Conservation (phyloP, 176 grass and related monocot genomes). For the Aegilops tauschii region DNA sequence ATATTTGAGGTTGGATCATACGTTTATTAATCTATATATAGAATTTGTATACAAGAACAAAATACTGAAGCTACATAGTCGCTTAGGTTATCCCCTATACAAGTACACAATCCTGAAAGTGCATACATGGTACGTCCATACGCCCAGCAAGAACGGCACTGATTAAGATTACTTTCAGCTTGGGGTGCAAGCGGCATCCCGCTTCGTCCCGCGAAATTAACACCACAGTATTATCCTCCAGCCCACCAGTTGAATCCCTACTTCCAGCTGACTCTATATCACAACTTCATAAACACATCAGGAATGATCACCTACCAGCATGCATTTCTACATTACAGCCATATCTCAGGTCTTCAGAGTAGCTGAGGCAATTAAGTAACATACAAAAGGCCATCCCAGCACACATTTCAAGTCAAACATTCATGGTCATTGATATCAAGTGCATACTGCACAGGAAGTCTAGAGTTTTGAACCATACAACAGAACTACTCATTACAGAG, state of each 20-base stretch:
- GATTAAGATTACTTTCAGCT: too few relatives aligned
- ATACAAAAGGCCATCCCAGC: not conserved
- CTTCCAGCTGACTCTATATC: not conserved
- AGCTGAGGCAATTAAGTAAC: not conserved
- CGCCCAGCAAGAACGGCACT: not conserved
- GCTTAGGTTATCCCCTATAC: too few relatives aligned
- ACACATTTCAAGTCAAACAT: slow-evolving; percentile 17
- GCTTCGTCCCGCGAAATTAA: too few relatives aligned
- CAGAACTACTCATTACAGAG: slow-evolving; percentile 5
- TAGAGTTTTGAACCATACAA: not conserved
- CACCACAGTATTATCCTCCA: too few relatives aligned
- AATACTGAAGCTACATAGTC: too few relatives aligned
- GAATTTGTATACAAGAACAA: too few relatives aligned
- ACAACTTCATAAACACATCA: not conserved
- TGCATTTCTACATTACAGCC: not conserved
- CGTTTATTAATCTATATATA: too few relatives aligned
- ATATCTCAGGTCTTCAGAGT: not conserved
- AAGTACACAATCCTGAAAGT: not conserved
- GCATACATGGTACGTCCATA: not conserved
- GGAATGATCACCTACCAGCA: not conserved
- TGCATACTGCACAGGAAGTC: not conserved
- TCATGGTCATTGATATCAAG: not conserved
- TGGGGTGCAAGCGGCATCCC: too few relatives aligned
- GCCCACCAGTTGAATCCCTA: too few relatives aligned
- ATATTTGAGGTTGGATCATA: too few relatives aligned